Conservation (phyloP, 1,139 yeast species). For the Arxiozyma telluris region DNA sequence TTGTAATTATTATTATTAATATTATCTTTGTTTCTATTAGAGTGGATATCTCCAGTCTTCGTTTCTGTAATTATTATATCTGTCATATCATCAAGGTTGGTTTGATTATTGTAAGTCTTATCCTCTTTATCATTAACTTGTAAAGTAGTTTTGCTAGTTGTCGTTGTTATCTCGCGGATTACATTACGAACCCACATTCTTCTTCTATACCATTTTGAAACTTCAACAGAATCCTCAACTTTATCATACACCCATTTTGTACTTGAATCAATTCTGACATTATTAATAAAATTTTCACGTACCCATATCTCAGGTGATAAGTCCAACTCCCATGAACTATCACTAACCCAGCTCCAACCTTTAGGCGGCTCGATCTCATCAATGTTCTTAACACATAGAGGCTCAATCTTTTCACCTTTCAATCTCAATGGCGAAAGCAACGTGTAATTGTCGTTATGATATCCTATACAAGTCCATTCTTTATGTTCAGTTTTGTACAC, state of each 20-base stretch:
- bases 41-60: background rate
- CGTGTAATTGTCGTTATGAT: constrained; percentile 46
- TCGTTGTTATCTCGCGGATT: background rate
- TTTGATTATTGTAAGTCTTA: constrained; percentile 6
- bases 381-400: constrained; percentile 28
- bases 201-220: constrained; percentile 36
- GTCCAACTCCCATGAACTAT: constrained; percentile 50
- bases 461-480: constrained; percentile 57
- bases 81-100: background rate
- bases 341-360: constrained; percentile 45
- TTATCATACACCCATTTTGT: constrained; percentile 75
- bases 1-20: constrained; percentile 2
- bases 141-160: background rate
- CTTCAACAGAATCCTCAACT: constrained; percentile 17
- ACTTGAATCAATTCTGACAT: constrained; percentile 53
- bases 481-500: constrained; percentile 39
- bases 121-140: background rate
- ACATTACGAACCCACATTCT: constrained; percentile 39
- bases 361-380: constrained; percentile 44
- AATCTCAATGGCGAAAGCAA: constrained; percentile 34
- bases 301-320: constrained; percentile 55
- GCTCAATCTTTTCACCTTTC: constrained; percentile 18
- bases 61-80: background rate
- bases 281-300: constrained; percentile 40
- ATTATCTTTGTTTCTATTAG: background rate